phyloP scores from a whole-genome alignment of 495 filamentous ascomycete species.

The Penicillium roqueforti region DNA sequence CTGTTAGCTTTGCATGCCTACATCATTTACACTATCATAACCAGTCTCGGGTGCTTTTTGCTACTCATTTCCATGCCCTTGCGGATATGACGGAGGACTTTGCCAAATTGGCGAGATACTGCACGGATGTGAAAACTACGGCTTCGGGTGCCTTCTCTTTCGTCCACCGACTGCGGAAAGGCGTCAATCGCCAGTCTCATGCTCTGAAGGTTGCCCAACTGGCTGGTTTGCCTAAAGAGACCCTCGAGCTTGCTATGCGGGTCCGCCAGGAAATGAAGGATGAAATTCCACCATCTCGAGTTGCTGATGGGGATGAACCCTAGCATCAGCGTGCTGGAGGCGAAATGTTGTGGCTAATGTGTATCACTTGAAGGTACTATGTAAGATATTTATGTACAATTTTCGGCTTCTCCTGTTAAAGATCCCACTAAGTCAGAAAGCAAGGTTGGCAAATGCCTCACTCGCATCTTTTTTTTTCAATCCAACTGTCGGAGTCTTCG shows the following conservation, averaged over 20 bases:
- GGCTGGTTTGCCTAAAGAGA: constrained; percentile 66
- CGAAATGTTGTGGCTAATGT: not conserved
- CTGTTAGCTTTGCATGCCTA: constrained; percentile 83
- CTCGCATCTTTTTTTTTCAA: not conserved
- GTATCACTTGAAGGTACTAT: not conserved
- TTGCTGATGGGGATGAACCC: not conserved
- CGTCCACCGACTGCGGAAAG: constrained; percentile 72
- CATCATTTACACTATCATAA: constrained; percentile 76
- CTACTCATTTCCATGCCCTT: constrained; percentile 88
- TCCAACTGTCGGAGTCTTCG: not conserved
- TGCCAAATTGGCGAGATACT: constrained; percentile 70
- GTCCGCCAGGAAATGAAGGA: constrained; percentile 25
- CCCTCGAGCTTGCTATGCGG: constrained; percentile 51
- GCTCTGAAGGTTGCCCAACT: constrained; percentile 87
- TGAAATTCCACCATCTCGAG: not conserved
- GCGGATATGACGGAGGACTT: constrained; percentile 70
- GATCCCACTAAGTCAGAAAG: not conserved
- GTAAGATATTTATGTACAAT: constrained; percentile 9
- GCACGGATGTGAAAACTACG: constrained; percentile 81
- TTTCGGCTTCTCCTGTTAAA: not conserved
- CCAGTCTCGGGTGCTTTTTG: constrained; percentile 77
- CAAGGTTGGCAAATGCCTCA: not conserved
- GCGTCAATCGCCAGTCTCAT: constrained; percentile 82
- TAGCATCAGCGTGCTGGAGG: not conserved
- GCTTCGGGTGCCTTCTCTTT: constrained; percentile 68